phyloP scores from a whole-genome alignment of 345 rosid genomes.

The Kandelia obovata region DNA sequence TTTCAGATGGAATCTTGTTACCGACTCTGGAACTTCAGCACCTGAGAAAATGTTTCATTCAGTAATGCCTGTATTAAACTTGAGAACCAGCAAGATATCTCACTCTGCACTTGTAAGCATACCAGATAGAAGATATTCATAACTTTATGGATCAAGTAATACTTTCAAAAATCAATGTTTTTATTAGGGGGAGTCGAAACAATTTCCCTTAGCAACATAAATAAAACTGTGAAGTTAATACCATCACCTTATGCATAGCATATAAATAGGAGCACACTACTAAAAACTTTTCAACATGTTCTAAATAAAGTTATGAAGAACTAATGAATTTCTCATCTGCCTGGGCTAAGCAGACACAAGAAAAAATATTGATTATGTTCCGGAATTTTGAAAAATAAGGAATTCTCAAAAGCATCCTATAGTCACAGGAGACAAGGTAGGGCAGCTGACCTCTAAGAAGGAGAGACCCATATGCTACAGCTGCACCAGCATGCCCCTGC shows the following conservation, averaged over 20 bases:
- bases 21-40: slow-evolving; percentile 62
- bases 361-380: background rate
- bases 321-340: background rate
- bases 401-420: background rate
- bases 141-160: background rate
- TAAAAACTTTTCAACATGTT: background rate
- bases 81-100: too few species aligned
- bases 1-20: slow-evolving; percentile 37
- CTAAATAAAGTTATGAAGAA: background rate
- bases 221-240: too few species aligned
- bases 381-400: background rate
- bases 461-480: slow-evolving; percentile 84
- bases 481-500: slow-evolving; percentile 95
- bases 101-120: background rate
- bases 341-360: background rate
- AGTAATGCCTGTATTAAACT: background rate
- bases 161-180: too few species aligned
- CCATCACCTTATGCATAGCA: too few species aligned
- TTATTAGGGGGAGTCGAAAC: too few species aligned
- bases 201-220: too few species aligned
- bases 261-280: too few species aligned
- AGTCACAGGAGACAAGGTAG: background rate
- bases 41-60: slow-evolving; percentile 36
- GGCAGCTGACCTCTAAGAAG: slow-evolving; percentile 66
- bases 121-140: background rate